A percentile compares a stretch with the other conserved stretches of the same genome.
Evolutionary conservation across 2,329 filamentous ascomycete genomes (phyloP).

Genomic region (Hyphodiscus sp.): DNA sequence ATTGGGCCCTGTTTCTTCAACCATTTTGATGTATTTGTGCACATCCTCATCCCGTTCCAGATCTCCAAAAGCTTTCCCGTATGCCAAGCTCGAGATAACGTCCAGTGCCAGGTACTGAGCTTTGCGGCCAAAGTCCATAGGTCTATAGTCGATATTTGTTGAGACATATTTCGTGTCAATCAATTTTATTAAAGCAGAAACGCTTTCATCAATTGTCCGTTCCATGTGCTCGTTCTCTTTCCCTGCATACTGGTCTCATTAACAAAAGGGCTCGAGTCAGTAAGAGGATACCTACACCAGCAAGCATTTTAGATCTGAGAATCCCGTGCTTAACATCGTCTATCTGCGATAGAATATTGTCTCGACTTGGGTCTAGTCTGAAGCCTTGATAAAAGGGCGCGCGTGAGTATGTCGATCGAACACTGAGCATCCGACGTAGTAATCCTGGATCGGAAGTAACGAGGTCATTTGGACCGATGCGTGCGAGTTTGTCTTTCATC

Average conservation of each 20-base stretch:
- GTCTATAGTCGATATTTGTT: conserved; percentile 25
- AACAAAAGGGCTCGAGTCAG: background rate
- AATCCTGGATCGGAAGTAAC: conserved; percentile 19
- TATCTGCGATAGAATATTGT: conserved; percentile 46
- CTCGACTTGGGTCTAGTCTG: conserved; percentile 45
- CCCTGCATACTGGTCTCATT: conserved; percentile 36
- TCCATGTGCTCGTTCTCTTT: conserved; percentile 47
- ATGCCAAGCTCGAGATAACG: conserved; percentile 47
- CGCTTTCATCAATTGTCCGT: conserved; percentile 38
- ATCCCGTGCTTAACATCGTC: conserved; percentile 39
- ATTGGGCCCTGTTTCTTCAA: conserved; percentile 22
- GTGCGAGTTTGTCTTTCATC: conserved; percentile 10
- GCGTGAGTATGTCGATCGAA: conserved; percentile 18
- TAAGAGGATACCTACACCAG: conserved; percentile 35
- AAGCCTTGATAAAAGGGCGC: conserved; percentile 35
- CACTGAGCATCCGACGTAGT: conserved; percentile 16
- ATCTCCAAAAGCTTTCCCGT: conserved; percentile 46
- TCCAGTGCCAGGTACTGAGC: conserved; percentile 50
- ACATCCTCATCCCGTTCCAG: conserved; percentile 41
- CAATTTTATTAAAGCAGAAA: conserved; percentile 8
- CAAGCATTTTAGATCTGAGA: conserved; percentile 43
- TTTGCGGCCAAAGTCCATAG: conserved; percentile 46
- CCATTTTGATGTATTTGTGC: conserved; percentile 41
- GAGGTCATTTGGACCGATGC: conserved; percentile 24
- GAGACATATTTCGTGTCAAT: conserved; percentile 4